Evolutionary conservation across 148 eudicot genomes (phyloP).

Genomic region (Rhododendron simsii): DNA sequence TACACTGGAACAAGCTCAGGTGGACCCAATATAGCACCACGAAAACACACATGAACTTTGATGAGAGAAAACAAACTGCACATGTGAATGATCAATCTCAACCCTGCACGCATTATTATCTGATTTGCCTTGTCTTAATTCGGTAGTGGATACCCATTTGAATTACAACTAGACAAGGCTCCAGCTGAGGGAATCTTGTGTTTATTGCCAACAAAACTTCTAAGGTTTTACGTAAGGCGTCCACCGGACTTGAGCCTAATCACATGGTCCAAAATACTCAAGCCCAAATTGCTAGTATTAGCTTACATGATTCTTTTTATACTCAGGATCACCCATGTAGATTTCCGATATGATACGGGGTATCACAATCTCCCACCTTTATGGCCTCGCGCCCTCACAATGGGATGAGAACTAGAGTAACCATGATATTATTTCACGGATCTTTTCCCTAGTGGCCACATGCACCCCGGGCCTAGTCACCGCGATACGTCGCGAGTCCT

Average conservation of each 20-base stretch:
- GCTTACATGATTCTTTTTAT: no score
- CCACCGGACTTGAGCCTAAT: neutral
- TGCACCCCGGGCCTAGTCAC: neutral
- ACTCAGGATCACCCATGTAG: neutral
- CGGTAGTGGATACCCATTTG: neutral
- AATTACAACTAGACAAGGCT: neutral
- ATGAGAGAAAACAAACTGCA: neutral
- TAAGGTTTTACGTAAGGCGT: neutral
- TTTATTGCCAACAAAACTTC: constrained; percentile 9
- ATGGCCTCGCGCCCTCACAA: neutral
- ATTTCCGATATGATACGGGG: neutral
- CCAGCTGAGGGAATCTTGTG: constrained; percentile 16
- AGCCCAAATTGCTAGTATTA: no score
- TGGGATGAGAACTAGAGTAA: neutral
- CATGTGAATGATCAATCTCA: neutral
- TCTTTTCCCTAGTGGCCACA: neutral
- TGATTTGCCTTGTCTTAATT: neutral
- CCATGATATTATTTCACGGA: neutral
- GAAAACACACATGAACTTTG: neutral
- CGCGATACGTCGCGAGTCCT: neutral
- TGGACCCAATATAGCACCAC: neutral
- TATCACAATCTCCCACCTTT: neutral
- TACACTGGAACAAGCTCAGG: constrained; percentile 8
- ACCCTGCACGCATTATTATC: neutral
- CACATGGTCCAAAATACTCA: neutral